These are phyloP conservation scores for Oxytropis ochrocephala DNA, from an alignment of 306 rosid genomes.

Conservation along the genomic window DNA sequence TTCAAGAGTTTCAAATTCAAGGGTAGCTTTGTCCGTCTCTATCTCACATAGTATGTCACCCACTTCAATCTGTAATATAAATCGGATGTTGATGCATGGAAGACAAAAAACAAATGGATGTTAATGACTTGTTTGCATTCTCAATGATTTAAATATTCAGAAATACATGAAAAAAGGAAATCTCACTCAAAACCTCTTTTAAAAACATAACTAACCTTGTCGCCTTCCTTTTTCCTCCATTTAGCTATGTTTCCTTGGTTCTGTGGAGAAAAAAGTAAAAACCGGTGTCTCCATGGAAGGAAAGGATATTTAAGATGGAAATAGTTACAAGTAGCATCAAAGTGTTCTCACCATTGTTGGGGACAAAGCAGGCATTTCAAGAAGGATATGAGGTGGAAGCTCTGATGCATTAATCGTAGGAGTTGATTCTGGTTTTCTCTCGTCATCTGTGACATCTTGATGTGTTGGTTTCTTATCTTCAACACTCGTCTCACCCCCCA, in stretches of 20 bases:
- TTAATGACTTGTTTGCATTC: constrained; percentile 9
- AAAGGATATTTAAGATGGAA: constrained; percentile 10
- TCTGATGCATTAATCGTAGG: constrained; percentile 49
- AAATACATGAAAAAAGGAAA: not conserved
- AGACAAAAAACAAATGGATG: not conserved
- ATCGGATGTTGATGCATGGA: constrained; percentile 11
- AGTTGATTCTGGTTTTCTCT: constrained; percentile 43
- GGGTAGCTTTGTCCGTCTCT: constrained; percentile 98
- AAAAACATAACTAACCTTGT: constrained; percentile 69
- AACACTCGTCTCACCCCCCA: constrained; percentile 35
- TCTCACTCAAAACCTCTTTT: not conserved
- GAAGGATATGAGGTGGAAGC: constrained; percentile 77
- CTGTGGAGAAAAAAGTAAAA: constrained; percentile 33
- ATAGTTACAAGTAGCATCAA: constrained; percentile 6
- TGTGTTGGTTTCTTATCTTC: constrained; percentile 37
- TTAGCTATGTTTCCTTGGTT: constrained; percentile 83
- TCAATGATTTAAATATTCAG: constrained; percentile 7
- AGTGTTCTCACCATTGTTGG: constrained; percentile 81
- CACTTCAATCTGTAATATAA: constrained; percentile 71
- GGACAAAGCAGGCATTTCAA: constrained; percentile 94
- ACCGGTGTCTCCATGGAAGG: constrained; percentile 13
- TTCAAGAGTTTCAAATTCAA: constrained; percentile 88
- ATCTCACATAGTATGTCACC: constrained; percentile 96
- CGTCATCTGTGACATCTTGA: constrained; percentile 40
- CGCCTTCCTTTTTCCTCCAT: constrained; percentile 96